Percentiles rank a stretch among this genome's conserved stretches.
These are phyloP conservation scores for Ophiocordyceps unilateralis DNA, from an alignment of 2,329 filamentous ascomycete genomes.

Conservation along the genomic window DNA sequence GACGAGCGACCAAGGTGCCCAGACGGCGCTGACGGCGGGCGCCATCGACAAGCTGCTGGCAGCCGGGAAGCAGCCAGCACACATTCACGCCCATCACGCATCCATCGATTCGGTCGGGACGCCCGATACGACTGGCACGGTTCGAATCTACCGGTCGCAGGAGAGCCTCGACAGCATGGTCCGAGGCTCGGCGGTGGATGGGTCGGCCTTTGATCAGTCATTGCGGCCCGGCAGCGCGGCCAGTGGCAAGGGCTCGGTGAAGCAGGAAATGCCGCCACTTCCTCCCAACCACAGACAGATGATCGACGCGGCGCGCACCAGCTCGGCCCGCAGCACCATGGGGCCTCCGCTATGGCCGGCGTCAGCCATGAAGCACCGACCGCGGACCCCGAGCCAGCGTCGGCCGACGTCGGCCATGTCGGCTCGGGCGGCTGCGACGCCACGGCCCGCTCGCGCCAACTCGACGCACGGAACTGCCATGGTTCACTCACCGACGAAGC, in stretches of 20 bases:
- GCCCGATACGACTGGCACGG: conserved; percentile 20
- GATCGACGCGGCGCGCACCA: conserved; percentile 60
- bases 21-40: conserved; percentile 69
- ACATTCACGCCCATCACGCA: conserved; percentile 17
- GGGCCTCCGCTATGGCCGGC: conserved; percentile 72
- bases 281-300: conserved; percentile 68
- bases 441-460: conserved; percentile 28
- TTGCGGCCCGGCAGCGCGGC: conserved; percentile 55
- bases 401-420: conserved; percentile 27
- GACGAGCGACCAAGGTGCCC: conserved; percentile 55
- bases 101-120: conserved; percentile 18
- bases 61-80: conserved; percentile 12
- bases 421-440: conserved; percentile 40
- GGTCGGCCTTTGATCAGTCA: conserved; percentile 18
- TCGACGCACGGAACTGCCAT: conserved; percentile 29
- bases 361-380: conserved; percentile 44
- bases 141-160: conserved; percentile 27
- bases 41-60: conserved; percentile 63
- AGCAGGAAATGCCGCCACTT: conserved; percentile 46
- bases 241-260: conserved; percentile 34
- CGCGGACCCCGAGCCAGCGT: conserved; percentile 41
- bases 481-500: conserved; percentile 29
- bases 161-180: conserved; percentile 30
- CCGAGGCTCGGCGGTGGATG: conserved; percentile 21
- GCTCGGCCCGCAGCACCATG: conserved; percentile 45